Evolutionary conservation across 2,329 filamentous ascomycete species (phyloP), one percentile per base, ranked within the genome.

Genomic region (Bipolaris gigantea): DNA sequence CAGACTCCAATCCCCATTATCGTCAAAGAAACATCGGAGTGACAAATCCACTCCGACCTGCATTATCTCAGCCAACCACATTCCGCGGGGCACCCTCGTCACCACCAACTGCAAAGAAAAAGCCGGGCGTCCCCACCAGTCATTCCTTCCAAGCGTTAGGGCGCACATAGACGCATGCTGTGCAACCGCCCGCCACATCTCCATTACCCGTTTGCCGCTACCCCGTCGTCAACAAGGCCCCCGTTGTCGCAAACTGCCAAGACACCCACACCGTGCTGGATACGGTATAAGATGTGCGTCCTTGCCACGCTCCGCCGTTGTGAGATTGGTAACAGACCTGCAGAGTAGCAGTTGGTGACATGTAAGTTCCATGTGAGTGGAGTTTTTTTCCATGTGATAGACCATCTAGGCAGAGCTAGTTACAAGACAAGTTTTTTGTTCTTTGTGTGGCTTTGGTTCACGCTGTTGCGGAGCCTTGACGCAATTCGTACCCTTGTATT

Each of bases 181-280:
- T 13, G 10, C 10, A 30, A 30, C 27, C 27, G 10, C 27, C 27
- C 27, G 27, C 27, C 27, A 30, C 27, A 10, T 11, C 27, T 30
- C 5, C 10, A 30, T 30, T 30, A 30, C 27, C 27, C 27, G 10
- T 30, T 30, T 30, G 27, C 10, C 27, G 27, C 27, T 11, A 30
- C 13, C 27, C 27, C 27, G 27, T 5, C 27, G 27, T 30, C 40
- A 27, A 38, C 48, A 39, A 46, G 23, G 48, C 36, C 33, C 13
- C 30, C 16, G n/a, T 41, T 52, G 45, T 48, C 16, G 21, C 9
- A n/a, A 21, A n/a, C 21, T 47, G 50, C 50, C 44, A 49, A 53
- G 50, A 23, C 38, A 36, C 21, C 10, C 33, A n/a, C 38, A 42
- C 32, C n/a, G 23, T 43, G 16, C 50, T 32, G 2, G 10, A 42